A percentile compares a stretch with the other conserved stretches of the same genome.
phyloP scores from a whole-genome alignment of 208 protist genomes.

The Acanthamoeba royreba region DNA sequence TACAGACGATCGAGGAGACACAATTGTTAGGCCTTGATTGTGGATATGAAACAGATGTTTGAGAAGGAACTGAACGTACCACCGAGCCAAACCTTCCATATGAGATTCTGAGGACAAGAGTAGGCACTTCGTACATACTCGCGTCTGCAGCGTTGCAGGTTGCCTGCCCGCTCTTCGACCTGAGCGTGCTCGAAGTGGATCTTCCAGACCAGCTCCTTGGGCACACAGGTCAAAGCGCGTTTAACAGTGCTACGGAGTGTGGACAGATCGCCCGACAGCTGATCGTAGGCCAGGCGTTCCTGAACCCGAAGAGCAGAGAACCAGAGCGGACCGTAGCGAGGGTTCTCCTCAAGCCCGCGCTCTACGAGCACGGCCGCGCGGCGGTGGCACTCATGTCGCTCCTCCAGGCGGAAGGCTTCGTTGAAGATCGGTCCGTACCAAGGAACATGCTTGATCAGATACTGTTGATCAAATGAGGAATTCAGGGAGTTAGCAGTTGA shows the following conservation, averaged over 20 bases:
- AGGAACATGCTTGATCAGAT: conserved; percentile 78
- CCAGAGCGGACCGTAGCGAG: conserved; percentile 83
- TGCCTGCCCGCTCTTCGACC: conserved; percentile 76
- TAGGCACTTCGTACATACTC: conserved; percentile 71
- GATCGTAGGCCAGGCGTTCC: conserved; percentile 67
- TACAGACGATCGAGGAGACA: not conserved
- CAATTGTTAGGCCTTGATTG: not conserved
- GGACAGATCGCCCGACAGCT: conserved; percentile 13
- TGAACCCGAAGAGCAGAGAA: conserved; percentile 76
- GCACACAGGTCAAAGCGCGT: conserved; percentile 53
- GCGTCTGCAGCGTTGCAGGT: conserved; percentile 61
- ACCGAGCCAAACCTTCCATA: conserved; percentile 85
- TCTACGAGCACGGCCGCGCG: conserved; percentile 74
- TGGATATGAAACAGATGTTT: not conserved
- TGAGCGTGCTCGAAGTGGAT: conserved; percentile 84
- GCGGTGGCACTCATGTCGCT: conserved; percentile 71
- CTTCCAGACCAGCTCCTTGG: conserved; percentile 84
- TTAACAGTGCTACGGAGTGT: conserved; percentile 53
- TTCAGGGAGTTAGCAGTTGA: not conserved
- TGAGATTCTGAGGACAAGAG: conserved; percentile 76
- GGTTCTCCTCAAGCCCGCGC: conserved; percentile 69
- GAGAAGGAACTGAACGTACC: conserved; percentile 5
- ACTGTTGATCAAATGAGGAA: not conserved
- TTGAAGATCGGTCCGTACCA: conserved; percentile 82
- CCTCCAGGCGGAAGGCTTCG: conserved; percentile 81